Base-by-base conservation (phyloP, 2,329 filamentous ascomycete species). In the Drechslerella coelobrocha region DNA sequence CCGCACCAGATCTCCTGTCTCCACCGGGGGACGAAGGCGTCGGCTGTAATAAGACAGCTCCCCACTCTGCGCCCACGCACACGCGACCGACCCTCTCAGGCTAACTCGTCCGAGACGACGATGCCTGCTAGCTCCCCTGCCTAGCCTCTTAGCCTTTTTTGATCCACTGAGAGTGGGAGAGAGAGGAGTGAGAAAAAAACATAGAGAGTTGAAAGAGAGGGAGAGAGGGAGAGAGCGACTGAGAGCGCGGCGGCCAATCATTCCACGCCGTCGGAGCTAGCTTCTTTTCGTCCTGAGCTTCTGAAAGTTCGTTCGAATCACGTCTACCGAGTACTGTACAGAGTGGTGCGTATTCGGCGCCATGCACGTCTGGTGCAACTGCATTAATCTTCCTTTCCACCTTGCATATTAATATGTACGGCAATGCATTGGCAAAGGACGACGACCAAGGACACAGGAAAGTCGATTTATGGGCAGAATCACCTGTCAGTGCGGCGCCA, bases 11-110 rank as follows among this genome's bases (percentile, higher is more conserved):
- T 31, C 29, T 12, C n/a, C n/a, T n/a, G n/a, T n/a, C n/a, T n/a
- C n/a, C n/a, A n/a, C n/a, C 27, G 27, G 41, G 48, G 7, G 31
- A 43, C 39, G 31, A 55, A 53, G 61, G 31, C 23, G n/a, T 56
- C 29, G 50, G 37, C 51, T 60, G n/a, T n/a, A n/a, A 31, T 54
- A 39, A 69, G 56, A 69, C 57, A 69, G 63, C 63, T 69, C 56
- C 63, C 56, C 63, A 69, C 63, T 55, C 51, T 61, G 51, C 37
- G 5, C 29, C 6, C 37, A 24, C 41, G 39, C 51, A 24, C 47
- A 31, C 47, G 43, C 41, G n/a, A 2, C 2, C 17, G 24, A 14
- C 8, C 23, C 27, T 53, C 52, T 52, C 7, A 14, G 2, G 27
- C 41, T 21, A 6, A 45, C 54, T 60, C 34, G 24, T 60, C 45